Conservation (phyloP, 345 rosid species). For the Turritis glabra region DNA sequence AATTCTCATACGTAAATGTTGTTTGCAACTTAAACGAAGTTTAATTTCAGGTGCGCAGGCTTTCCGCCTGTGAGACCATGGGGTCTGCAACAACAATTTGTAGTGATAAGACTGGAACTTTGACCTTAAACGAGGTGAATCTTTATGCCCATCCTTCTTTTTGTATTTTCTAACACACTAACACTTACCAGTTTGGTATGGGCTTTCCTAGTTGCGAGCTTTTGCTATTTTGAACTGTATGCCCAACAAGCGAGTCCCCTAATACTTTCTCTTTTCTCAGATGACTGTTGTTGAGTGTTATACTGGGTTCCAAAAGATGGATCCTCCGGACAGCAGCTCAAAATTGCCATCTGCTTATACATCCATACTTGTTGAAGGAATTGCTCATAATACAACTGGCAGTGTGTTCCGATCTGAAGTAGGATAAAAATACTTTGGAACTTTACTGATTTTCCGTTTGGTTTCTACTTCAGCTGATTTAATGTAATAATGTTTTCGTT, state of each 20-base stretch:
- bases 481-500: neutral
- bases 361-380: slow-evolving; percentile 64
- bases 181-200: neutral
- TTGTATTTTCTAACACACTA: slow-evolving; percentile 7
- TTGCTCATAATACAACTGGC: slow-evolving; percentile 84
- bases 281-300: slow-evolving; percentile 90
- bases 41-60: slow-evolving; percentile 81
- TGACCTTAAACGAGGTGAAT: slow-evolving; percentile 78
- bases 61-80: slow-evolving; percentile 98
- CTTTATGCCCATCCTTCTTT: slow-evolving; percentile 13
- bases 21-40: slow-evolving; percentile 16
- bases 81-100: slow-evolving; percentile 97
- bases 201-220: slow-evolving; percentile 9
- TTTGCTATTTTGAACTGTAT: neutral
- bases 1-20: neutral
- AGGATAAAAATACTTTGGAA: slow-evolving; percentile 16
- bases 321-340: slow-evolving; percentile 49
- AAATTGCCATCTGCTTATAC: slow-evolving; percentile 46
- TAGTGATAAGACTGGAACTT: slow-evolving; percentile 96
- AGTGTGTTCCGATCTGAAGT: slow-evolving; percentile 75
- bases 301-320: slow-evolving; percentile 57
- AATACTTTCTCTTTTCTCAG: slow-evolving; percentile 41
- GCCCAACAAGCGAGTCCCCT: neutral
- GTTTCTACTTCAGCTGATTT: slow-evolving; percentile 12
- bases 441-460: neutral